Evolutionary conservation across 2,329 filamentous ascomycete genomes (phyloP), one percentile per base, ranked within the genome.

Genomic region (Colletotrichum sp.): DNA sequence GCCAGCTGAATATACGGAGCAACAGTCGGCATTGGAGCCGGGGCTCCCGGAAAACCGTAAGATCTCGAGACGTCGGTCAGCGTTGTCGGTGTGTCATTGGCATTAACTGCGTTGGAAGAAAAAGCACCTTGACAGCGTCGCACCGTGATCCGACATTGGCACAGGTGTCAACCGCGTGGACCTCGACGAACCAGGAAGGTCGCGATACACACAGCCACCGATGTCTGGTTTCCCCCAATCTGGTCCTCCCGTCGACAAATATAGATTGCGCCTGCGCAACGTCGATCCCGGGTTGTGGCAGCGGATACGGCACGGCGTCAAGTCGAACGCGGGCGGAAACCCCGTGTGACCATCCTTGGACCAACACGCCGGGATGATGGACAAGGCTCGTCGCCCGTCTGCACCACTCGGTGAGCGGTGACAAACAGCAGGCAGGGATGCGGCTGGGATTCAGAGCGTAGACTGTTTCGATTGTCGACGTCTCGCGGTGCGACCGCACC

Each of bases 281-380:
- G 63, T 72, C 59, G 72, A 72, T 75, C 55, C 55, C 69, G 62
- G 69, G 15, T 34, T 44, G 10, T 75, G 63, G 57, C 32, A 62
- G 62, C 72, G 62, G 72, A 62, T 67, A 62, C 69, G 69, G 39
- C 36, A 62, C 62, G 30, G 55, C 44, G 44, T 62, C 69, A 67
- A 71, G 69, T 36, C 55, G 36, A 49, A 75, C 62, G 55, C 55
- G 44, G 67, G 36, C 24, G 69, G 30, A 67, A 32, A 57, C 28
- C 65, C 62, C 30, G 69, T 72, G 72, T 59, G 39, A 72, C 62
- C 72, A 68, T 24, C 72, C 63, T 72, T 30, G 63, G 71, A 67
- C 72, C 72, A 68, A 65, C 55, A 44, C 39, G 63, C 55, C 32
- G 72, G 69, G 69, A 75, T 72, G 30, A 34, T 26, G 30, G 60